Evolutionary conservation across 2,329 filamentous ascomycete species (phyloP), one percentile per base, ranked within the genome.

Genomic region (Xylaria sp.): DNA sequence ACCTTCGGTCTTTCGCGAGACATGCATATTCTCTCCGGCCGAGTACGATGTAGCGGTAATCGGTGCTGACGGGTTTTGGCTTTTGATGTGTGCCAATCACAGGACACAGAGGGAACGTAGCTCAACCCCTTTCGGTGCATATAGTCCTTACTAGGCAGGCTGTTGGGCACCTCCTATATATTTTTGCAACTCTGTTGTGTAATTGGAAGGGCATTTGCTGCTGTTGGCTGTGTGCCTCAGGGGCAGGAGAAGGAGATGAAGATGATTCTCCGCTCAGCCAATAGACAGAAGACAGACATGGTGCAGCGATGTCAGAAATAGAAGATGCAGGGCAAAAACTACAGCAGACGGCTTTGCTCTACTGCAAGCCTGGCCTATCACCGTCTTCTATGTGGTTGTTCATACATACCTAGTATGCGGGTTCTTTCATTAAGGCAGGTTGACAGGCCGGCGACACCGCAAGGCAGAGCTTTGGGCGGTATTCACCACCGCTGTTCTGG

Each of bases 1-100:
- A 62, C 60, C 63, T 64, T 65, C 68, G 70, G 68, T 16, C 42
- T 64, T 69, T 48, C 50, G 68, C 70, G 70, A 72, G 70, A 72
- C 70, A 72, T 72, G 68, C 70, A 72, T 70, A 65, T 64, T 35
- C 53, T 6, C 60, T 60, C 51, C 47, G 47, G 61, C 44, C 59
- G 65, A 40, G 50, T 61, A 58, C 40, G 54, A 51, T 63, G 61
- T 18, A 66, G 70, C 54, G 29, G 47, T 44, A 48, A 61, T 50
- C 25, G 59, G 59, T 64, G 55, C 63, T 57, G 47, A 50, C 50
- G 44, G 64, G 44, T n/a, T 63, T 32, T 58, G 55, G 48, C 21
- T 23, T 47, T 47, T 47, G 5, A n/a, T 47, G 23, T 47, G 27
- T 58, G 62, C 63, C 62, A 64, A 65, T 68, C 53, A 50, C n/a